Base-by-base conservation (phyloP, 1,139 yeast species). In the Scheffersomyces quercinus region DNA sequence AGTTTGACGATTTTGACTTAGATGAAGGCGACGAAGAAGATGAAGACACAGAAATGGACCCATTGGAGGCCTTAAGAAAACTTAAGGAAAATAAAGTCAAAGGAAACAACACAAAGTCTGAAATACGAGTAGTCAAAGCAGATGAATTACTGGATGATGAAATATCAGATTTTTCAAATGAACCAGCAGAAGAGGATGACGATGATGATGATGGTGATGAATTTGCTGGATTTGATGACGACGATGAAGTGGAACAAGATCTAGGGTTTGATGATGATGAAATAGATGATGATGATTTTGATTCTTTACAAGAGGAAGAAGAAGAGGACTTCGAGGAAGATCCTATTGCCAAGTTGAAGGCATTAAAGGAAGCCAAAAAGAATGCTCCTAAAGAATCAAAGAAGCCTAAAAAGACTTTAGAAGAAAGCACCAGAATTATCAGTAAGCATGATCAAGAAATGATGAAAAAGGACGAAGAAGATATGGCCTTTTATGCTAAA, bases 401-500 rank as follows among this genome's bases (percentile, higher is more conserved):
- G 28, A 36, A 32, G 20, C 58, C 44, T 46, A 60, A 50, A 12
- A 50, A 49, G 3, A 28, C 42, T 37, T 43, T 45, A 40, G 47
- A 32, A 11, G 8, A 4, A 20, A 16, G 37, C 20, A 15, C 15
- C 13, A 44, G 42, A 39, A 34, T 38, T 1, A 32, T 72, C 24
- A 55, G 75, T 3, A 67, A 73, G 2, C 68, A 67, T 10, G 79
- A 79, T 24, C 64, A 68, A 16, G 76, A 75, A 12, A 66, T 75
- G 30, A 62, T 78, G 55, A 70, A 70, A 40, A 74, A 77, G 49
- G 96, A 88, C 55, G 95, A 88, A 45, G 82, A 81, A 41, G 96
- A 91, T 38, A 82, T 89, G 66, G 82, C 78, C 24, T 89, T 83
- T 58, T 91, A 89, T 59, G 93, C 97, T 4, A 86, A 85, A 50